Percentiles rank a stretch among this genome's conserved stretches.
These are phyloP conservation scores for Penicillium soppii DNA, from an alignment of 495 filamentous ascomycete genomes.

Conservation along the genomic window DNA sequence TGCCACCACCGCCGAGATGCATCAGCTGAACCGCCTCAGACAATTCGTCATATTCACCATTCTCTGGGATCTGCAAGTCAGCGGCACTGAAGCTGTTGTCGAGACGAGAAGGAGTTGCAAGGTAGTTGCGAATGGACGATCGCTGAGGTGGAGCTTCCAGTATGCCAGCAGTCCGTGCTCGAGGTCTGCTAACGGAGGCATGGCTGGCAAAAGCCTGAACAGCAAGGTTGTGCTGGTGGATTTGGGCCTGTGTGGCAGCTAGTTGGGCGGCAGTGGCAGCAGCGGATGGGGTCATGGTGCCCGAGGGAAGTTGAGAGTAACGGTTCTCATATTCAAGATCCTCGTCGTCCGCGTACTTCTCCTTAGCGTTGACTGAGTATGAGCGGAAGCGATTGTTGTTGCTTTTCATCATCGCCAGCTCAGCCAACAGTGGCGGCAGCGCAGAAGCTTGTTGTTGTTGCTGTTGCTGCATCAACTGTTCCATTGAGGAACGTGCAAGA, in stretches of 20 bases:
- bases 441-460: conserved; percentile 54
- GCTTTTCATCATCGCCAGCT: conserved; percentile 74
- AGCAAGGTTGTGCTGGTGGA: conserved; percentile 88
- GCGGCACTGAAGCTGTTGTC: conserved; percentile 81
- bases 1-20: conserved; percentile 65
- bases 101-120: conserved; percentile 73
- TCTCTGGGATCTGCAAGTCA: conserved; percentile 71
- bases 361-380: conserved; percentile 97
- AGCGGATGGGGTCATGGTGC: conserved; percentile 69
- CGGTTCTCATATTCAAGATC: conserved; percentile 71
- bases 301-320: conserved; percentile 61
- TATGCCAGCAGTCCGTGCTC: conserved; percentile 87
- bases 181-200: conserved; percentile 75
- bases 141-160: conserved; percentile 78
- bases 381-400: conserved; percentile 87
- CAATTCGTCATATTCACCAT: conserved; percentile 69
- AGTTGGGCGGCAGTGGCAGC: conserved; percentile 65
- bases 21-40: conserved; percentile 76
- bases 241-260: conserved; percentile 84
- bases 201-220: conserved; percentile 88
- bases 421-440: conserved; percentile 72
- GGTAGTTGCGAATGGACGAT: conserved; percentile 71
- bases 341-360: conserved; percentile 93
- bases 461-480: conserved; percentile 49
- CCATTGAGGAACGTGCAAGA: conserved; percentile 57